Evolutionary conservation across 768 basidiomycete genomes (phyloP), one percentile per base, ranked within the genome.

Genomic region (Leccinum fibrillosum): DNA sequence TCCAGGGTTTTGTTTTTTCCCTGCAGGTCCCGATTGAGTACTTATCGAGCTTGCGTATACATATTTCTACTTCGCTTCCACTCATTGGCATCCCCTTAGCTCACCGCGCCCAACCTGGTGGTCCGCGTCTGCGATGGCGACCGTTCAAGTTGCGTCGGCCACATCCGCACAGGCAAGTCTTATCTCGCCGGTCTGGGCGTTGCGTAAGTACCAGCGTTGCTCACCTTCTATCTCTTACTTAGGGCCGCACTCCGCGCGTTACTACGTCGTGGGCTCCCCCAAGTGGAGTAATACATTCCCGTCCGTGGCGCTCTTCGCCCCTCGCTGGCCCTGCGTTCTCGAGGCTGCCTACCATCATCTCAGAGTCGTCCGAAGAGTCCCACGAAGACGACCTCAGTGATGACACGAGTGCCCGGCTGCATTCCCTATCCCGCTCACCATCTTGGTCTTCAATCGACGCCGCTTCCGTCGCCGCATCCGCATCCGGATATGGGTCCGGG

Each of bases 221-320:
- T 65, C 32, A 49, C 17, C 34, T 21, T 34, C 50, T 34, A 30
- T 19, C 26, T 23, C 19, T 34, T 34, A 4, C 3, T 15, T 52
- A 70, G 68, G n/a, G 17, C 45, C 69, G 68, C 61, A 28, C 60
- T 49, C 26, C 32, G 26, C 67, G 67, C 49, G 48, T 58, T 23
- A 10, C 54, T 28, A 11, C 59, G 23, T 11, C 58, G 4, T 61
- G 58, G 56, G 32, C 56, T 17, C 58, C 58, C 15, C 44, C 62
- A 13, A 39, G 39, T n/a, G 58, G 54, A 12, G 17, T 49, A 11
- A 49, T 55, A 25, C 56, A 63, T 5, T 58, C 72, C 8, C 72
- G 70, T 3, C 71, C 71, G 4, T 56, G 67, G 58, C 71, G 71
- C 13, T 72, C 71, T 12, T 72, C 71, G 0, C 71, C 71, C 0